A percentile compares a stretch with the other conserved stretches of the same genome.
phyloP scores from a whole-genome alignment of 2,329 filamentous ascomycete genomes.

The Sporothrix sp. region DNA sequence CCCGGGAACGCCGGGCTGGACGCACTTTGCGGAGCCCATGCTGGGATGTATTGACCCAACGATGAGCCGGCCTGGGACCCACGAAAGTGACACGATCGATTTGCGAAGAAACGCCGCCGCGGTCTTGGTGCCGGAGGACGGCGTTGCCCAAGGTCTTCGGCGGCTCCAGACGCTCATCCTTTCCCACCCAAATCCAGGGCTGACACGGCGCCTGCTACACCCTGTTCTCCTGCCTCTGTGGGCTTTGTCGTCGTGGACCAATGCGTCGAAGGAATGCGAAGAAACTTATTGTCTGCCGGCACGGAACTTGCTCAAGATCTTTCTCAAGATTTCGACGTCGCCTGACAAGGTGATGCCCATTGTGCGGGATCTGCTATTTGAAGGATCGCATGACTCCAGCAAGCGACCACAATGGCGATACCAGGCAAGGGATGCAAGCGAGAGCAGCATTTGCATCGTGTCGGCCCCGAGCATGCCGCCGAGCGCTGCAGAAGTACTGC shows the following conservation, averaged over 20 bases:
- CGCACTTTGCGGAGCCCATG: constrained; percentile 49
- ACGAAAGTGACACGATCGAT: constrained; percentile 38
- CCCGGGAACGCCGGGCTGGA: constrained; percentile 55
- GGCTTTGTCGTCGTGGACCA: constrained; percentile 46
- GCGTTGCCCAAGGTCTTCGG: constrained; percentile 42
- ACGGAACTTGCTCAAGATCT: constrained; percentile 42
- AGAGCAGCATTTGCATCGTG: constrained; percentile 44
- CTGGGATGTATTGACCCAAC: constrained; percentile 41
- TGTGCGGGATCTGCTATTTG: constrained; percentile 45
- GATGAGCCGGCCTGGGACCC: constrained; percentile 16
- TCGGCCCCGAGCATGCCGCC: constrained; percentile 21
- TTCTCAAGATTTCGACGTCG: constrained; percentile 47
- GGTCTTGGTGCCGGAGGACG: constrained; percentile 36
- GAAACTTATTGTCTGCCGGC: constrained; percentile 37
- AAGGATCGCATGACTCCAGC: constrained; percentile 32
- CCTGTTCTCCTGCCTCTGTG: constrained; percentile 54
- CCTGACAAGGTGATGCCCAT: constrained; percentile 39
- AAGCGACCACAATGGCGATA: constrained; percentile 42
- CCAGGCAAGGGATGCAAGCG: constrained; percentile 29
- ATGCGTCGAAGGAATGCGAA: constrained; percentile 22
- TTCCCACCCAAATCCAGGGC: constrained; percentile 56
- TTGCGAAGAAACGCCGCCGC: constrained; percentile 28
- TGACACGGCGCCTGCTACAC: constrained; percentile 51
- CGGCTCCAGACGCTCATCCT: constrained; percentile 47
- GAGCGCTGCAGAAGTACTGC: constrained; percentile 22